These are phyloP conservation scores for Pythium dissimile DNA, from an alignment of 352 stramenopile genomes.

Conservation along the genomic window DNA sequence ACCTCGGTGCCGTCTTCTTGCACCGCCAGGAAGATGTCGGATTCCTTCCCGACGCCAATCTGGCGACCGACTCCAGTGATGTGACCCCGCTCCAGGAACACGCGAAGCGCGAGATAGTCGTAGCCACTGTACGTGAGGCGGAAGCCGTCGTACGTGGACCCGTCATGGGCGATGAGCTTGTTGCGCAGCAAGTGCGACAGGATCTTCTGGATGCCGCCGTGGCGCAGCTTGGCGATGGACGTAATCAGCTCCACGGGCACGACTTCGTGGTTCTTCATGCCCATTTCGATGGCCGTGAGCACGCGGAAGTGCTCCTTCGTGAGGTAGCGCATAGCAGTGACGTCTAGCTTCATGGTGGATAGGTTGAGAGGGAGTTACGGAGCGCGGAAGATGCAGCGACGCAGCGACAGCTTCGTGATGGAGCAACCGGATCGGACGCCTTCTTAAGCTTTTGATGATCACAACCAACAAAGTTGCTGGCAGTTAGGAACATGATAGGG, in stretches of 20 bases:
- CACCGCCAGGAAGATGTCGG: slow-evolving; percentile 97
- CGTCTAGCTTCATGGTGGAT: slow-evolving; percentile 89
- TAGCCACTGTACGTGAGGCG: slow-evolving; percentile 99
- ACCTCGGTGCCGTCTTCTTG: slow-evolving; percentile 94
- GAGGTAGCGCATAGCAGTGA: slow-evolving; percentile 92
- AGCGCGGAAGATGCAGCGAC: too few relatives aligned
- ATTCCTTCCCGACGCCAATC: slow-evolving; percentile 99
- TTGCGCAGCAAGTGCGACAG: slow-evolving; percentile 95
- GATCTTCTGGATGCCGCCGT: slow-evolving; percentile 98
- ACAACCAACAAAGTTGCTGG: slow-evolving; percentile 16
- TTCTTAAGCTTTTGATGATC: too few relatives aligned
- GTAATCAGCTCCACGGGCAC: slow-evolving; percentile 97
- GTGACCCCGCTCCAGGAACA: slow-evolving; percentile 93
- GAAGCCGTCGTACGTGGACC: slow-evolving; percentile 96
- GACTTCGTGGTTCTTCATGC: slow-evolving; percentile 98
- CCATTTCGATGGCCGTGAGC: slow-evolving; percentile 98
- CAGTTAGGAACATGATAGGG: not conserved
- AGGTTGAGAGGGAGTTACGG: not conserved
- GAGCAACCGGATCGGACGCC: too few relatives aligned
- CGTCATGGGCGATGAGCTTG: slow-evolving; percentile 98
- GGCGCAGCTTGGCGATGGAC: slow-evolving; percentile 95
- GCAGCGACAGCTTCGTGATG: too few relatives aligned
- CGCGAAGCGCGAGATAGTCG: slow-evolving; percentile 97
- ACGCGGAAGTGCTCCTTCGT: slow-evolving; percentile 97
- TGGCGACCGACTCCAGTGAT: slow-evolving; percentile 89